Evolutionary conservation across 139 green algal species (phyloP), one percentile per base, ranked within the genome.

Genomic region (Tetraselmis striata): DNA sequence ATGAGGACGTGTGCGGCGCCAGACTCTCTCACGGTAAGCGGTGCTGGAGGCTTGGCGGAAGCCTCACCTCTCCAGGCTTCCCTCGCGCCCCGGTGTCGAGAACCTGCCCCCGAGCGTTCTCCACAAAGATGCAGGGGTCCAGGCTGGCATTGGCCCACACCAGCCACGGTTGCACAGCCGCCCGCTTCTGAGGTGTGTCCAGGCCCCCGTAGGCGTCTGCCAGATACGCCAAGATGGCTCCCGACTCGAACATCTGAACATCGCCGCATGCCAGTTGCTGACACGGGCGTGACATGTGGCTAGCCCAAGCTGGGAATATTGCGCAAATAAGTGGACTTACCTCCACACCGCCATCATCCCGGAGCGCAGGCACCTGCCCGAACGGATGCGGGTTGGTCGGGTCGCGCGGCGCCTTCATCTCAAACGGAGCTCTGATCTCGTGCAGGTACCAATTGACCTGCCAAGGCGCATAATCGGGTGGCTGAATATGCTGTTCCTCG

Each of bases 361-460:
- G 1, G 28, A 86, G 32, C 78, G 83, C 83, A 22, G 83, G 83
- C 18, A 87, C 77, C 32, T 87, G 83, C 0, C 79, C 79, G 32
- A 87, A 82, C 76, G 83, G 83, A 58, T 87, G 83, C 76, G 83
- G 83, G 58, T 87, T 87, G 1, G 31, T 31, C 24, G 32, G 28
- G 32, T 87, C 83, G 24, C 79, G 76, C 76, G 83, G 83, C 30
- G 31, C 29, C 26, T 32, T 75, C 32, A 79, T 29, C 1, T 79
- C 32, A 31, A 87, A 82, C 0, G 23, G 24, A 1, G 79, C 1
- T 2, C 30, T 58, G 24, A 82, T 76, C 32, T 87, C 83, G 59
- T 87, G 31, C 2, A 82, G 28, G 75, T 87, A 87, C 79, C 79
- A 87, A 27, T 84, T 77, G n/a, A 84, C 75, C 30, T 82, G 79